phyloP scores from a whole-genome alignment of 495 filamentous ascomycete genomes.

The Aspergillus saccharolyticus region DNA sequence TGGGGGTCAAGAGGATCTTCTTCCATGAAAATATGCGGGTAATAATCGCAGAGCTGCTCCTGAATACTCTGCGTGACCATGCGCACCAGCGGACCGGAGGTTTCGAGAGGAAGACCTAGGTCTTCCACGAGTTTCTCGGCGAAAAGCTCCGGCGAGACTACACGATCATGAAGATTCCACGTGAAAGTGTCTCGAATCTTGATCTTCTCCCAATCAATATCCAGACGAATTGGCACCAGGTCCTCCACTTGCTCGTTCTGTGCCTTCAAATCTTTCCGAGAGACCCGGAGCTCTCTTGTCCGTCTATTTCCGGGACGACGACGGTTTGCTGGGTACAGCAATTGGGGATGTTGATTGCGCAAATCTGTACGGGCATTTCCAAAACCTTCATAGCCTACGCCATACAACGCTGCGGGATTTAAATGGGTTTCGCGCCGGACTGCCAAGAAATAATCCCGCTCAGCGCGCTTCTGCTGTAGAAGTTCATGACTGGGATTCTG shows the following conservation, averaged over 20 bases:
- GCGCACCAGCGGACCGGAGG: slow-evolving; percentile 59
- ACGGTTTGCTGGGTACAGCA: slow-evolving; percentile 72
- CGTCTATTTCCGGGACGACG: slow-evolving; percentile 69
- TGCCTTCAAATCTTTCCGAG: slow-evolving; percentile 69
- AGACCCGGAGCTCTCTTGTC: slow-evolving; percentile 62
- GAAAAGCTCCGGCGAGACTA: slow-evolving; percentile 72
- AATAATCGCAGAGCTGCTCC: slow-evolving; percentile 89
- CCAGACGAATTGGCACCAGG: slow-evolving; percentile 82
- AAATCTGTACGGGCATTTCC: slow-evolving; percentile 79
- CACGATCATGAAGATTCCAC: slow-evolving; percentile 92
- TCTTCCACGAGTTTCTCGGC: slow-evolving; percentile 89
- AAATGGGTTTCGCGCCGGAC: slow-evolving; percentile 44
- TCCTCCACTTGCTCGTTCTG: slow-evolving; percentile 90
- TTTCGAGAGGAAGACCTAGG: slow-evolving; percentile 68
- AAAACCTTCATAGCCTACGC: slow-evolving; percentile 82
- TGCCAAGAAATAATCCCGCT: slow-evolving; percentile 49
- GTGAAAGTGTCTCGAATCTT: slow-evolving; percentile 97
- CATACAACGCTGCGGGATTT: slow-evolving; percentile 62
- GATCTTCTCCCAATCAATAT: slow-evolving; percentile 93
- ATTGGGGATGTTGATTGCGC: slow-evolving; percentile 43
- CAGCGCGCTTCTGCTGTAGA: slow-evolving; percentile 48
- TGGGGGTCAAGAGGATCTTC: slow-evolving; percentile 89
- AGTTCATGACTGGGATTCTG: slow-evolving; percentile 43
- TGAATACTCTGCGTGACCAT: slow-evolving; percentile 75
- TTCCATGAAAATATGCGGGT: slow-evolving; percentile 81